Evolutionary conservation across 2,329 filamentous ascomycete genomes (phyloP).

Genomic region (Sarocladium oryzae): DNA sequence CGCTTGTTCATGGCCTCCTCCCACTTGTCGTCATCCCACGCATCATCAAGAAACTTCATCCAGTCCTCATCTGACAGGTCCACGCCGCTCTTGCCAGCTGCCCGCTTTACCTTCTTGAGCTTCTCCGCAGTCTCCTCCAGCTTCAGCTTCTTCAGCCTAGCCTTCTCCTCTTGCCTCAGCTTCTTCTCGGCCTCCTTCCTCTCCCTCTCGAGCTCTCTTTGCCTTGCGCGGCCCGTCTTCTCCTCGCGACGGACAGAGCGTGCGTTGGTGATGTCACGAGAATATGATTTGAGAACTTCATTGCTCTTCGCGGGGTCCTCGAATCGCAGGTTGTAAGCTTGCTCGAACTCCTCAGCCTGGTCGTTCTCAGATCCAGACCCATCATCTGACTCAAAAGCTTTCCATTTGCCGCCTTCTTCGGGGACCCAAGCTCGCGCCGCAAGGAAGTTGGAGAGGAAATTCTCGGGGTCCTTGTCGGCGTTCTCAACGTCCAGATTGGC

Average conservation of each 20-base stretch:
- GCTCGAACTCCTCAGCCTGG: slow-evolving; percentile 79
- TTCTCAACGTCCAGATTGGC: slow-evolving; percentile 58
- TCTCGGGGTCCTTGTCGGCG: slow-evolving; percentile 85
- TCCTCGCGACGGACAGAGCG: slow-evolving; percentile 85
- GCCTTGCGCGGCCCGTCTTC: slow-evolving; percentile 66
- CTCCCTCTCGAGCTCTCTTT: slow-evolving; percentile 70
- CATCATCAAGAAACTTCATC: slow-evolving; percentile 75
- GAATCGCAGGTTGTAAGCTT: slow-evolving; percentile 92
- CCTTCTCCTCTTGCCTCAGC: slow-evolving; percentile 71
- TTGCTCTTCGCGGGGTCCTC: slow-evolving; percentile 87
- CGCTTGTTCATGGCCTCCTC: slow-evolving; percentile 81
- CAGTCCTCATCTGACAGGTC: slow-evolving; percentile 69
- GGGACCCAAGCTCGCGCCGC: slow-evolving; percentile 85
- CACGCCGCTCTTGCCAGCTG: slow-evolving; percentile 70
- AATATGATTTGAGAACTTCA: slow-evolving; percentile 80
- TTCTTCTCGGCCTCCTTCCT: slow-evolving; percentile 73
- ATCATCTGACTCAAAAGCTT: slow-evolving; percentile 89
- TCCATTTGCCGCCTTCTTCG: slow-evolving; percentile 56
- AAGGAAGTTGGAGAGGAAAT: slow-evolving; percentile 92
- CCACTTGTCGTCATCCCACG: slow-evolving; percentile 86
- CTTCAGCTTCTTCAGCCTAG: slow-evolving; percentile 77
- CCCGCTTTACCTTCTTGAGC: slow-evolving; percentile 80
- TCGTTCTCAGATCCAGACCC: slow-evolving; percentile 66
- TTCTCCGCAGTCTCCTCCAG: slow-evolving; percentile 86
- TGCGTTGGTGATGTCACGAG: slow-evolving; percentile 74